These are phyloP conservation scores for Beta corolliflora DNA, from an alignment of 179 eudicot genomes.

Conservation along the genomic window DNA sequence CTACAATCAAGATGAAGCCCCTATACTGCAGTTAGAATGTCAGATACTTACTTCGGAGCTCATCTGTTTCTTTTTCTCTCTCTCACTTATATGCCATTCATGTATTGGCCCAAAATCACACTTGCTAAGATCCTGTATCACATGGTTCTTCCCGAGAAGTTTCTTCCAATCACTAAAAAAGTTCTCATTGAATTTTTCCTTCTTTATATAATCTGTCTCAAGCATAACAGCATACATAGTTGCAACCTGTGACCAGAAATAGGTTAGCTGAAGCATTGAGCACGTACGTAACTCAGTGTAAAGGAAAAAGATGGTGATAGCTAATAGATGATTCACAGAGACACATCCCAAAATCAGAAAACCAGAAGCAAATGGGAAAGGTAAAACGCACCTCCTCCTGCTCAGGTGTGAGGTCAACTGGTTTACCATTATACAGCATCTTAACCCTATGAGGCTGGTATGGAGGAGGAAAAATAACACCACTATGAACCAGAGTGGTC, in stretches of 20 bases:
- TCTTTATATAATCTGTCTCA: slow-evolving; percentile 82
- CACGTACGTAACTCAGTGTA: background rate
- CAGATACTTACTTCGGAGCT: slow-evolving; percentile 66
- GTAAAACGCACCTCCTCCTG: slow-evolving; percentile 82
- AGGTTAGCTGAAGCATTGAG: background rate
- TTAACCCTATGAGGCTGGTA: slow-evolving; percentile 91
- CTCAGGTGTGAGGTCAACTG: slow-evolving; percentile 82
- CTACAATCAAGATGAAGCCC: background rate
- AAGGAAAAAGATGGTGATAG: background rate
- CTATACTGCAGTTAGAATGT: background rate
- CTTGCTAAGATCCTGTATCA: slow-evolving; percentile 76
- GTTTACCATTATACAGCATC: slow-evolving; percentile 84
- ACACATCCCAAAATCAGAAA: background rate
- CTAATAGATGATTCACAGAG: background rate
- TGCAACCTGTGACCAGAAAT: slow-evolving; percentile 73
- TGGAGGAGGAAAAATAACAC: slow-evolving; percentile 95
- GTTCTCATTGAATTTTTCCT: slow-evolving; percentile 75
- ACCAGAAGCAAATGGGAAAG: slow-evolving; percentile 5
- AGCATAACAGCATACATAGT: slow-evolving; percentile 98
- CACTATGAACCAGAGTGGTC: slow-evolving; percentile 87
- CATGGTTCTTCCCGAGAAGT: slow-evolving; percentile 86
- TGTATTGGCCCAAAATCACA: slow-evolving; percentile 89
- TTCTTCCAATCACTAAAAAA: slow-evolving; percentile 86
- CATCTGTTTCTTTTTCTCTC: slow-evolving; percentile 98
- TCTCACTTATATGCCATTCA: slow-evolving; percentile 91